Evolutionary conservation across 108 stramenopile species (phyloP), one percentile per base, ranked within the genome.

Genomic region (Nitzschia sp.): DNA sequence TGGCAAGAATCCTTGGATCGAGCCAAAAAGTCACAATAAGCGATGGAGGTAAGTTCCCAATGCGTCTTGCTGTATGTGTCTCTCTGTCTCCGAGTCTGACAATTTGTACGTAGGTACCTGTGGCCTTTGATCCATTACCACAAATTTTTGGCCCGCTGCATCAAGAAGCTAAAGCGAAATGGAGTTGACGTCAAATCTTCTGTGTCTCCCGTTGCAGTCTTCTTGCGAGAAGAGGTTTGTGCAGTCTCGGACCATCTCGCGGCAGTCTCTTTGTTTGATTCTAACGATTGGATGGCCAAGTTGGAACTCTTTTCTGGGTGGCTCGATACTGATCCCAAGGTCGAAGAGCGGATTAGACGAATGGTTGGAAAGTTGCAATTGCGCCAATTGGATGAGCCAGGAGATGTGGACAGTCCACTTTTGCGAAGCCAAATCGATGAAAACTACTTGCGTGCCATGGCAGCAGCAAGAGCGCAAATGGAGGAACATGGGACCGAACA

Each of bases 111-210:
- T 40, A 93, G 92, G 69, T 93, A 90, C 57, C 76, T 94, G 19
- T 94, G 93, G 93, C 93, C 93, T 21, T 83, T 94, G 14, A 94
- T 94, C 67, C 90, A 94, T 65, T 94, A 94, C 57, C 93, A 94
- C 80, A 94, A 94, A 77, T 91, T 94, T 59, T 74, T 94, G 7
- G 90, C 93, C 11, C 86, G 86, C 63, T 91, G 93, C 57, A 87
- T 94, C 80, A 94, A 91, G 64, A 94, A 94, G 72, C 86, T 94
- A 26, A 94, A 88, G 78, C 85, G 89, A 38, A 91, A 94, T 66
- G 86, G 90, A 14, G 77, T 91, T 26, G 90, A 91, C 65, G 90
- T 91, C 41, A 93, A 90, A 63, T 72, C 74, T 17, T 82, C 88
- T 15, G 77, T 86, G 0, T 85, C 89, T 11, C 84, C 78, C n/a